Base-by-base conservation (phyloP, 1,284 basidiomycete species). In the Cryptococcus neoformans region DNA sequence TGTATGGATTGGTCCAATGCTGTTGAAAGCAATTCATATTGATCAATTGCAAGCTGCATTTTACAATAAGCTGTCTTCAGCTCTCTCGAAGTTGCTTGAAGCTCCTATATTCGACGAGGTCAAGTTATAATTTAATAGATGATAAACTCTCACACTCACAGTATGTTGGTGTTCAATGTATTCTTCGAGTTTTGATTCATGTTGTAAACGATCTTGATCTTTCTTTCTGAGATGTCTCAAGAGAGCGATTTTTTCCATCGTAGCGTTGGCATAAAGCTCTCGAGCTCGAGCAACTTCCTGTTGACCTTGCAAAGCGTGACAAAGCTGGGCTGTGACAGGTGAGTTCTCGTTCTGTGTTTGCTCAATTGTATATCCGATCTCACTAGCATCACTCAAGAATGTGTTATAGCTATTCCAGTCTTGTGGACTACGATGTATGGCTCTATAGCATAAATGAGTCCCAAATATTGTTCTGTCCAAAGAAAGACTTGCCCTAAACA, bases 331-430 rank as follows among this genome's bases (percentile, higher is more conserved):
- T 76, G 52, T 10, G 12, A 8, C 10, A 44, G 3, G 11, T 34
- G 21, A 28, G 28, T 4, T 28, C 28, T 10, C 11, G 17, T 11
- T 34, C 8, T 16, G 59, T 3, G 39, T 45, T 6, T n/a, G 17
- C 21, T 7, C 14, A 4, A 37, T 4, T 16, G n/a, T 16, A 40
- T 6, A 17, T 4, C n/a, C 6, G 4, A 54, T 16, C 73, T 55
- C 39, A 76, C 76, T 70, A 0, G 75, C 67, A 48, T 75, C 70
- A 37, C 71, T 67, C n/a, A 77, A 54, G 50, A 69, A 78, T 0
- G 59, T 64, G 40, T 75, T 75, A 55, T 75, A 78, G 9, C 67
- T 73, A 12, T 62, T 72, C 75, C 75, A 78, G 53, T 78, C 76
- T 51, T 78, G 76, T 1, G 74, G 70, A 53, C 74, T 76, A 14